Evolutionary conservation across 129 eudicot species (phyloP), one percentile per base, ranked within the genome.

Genomic region (Solidago caesia): DNA sequence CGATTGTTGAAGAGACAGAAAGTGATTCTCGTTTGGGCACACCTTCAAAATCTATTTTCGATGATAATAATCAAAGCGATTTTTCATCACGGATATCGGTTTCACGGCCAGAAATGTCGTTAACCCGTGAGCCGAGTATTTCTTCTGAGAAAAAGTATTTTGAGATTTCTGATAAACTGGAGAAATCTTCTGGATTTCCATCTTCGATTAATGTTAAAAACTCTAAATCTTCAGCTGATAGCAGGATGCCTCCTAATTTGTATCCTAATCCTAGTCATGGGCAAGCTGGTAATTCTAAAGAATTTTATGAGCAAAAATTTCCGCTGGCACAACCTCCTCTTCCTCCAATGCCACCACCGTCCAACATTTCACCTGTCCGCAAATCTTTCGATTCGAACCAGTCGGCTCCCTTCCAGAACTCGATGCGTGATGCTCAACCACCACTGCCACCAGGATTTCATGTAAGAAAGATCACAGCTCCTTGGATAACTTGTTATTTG

Each of bases 1-100:
- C 99, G 14, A 81, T 94, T 71, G 97, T 94, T 68, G 99, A 86
- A 85, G 99, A 88, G 68, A 94, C 94, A n/a, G 97, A 90, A 82
- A 88, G 97, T 58, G 97, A 93, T 79, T 84, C 91, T 64, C 89
- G 59, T 67, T 56, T 88, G 80, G 87, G 80, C 59, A 78, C 88
- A 11, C 91, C 97, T 16, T 66, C 75, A 62, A 80, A 85, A 44
- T 83, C 92, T 61, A 84, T 72, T 68, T 68, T 81, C 39, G 96
- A 88, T 66, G 97, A 88, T 66, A 82, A 82, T 69, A 82, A 79
- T 58, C 88, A 82, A 59, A 86, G 91, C 57, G 97, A 90, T 64
- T 89, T 78, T 77, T 93, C 98, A 58, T 86, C 98, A 1, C 82
- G 97, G 61, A 73, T 85, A 79, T 91, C 96, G 4, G 92, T 74